Conservation (phyloP, 257 asterid species). For the Eustoma russellianum region DNA sequence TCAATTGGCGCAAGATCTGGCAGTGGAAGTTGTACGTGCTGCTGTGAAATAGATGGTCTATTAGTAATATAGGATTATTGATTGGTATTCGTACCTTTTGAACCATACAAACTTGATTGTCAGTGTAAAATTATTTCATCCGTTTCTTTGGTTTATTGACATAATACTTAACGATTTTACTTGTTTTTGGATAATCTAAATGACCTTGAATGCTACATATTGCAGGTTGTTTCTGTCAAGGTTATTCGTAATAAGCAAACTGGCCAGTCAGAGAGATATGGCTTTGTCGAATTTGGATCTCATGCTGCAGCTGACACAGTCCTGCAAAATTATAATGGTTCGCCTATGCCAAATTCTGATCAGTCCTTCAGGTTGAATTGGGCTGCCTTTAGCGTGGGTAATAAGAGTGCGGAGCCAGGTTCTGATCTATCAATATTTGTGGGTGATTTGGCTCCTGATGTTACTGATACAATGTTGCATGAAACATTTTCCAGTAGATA, state of each 20-base stretch:
- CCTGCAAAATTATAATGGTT: conserved; percentile 64
- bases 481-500: conserved; percentile 76
- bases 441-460: conserved; percentile 91
- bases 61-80: too few species aligned
- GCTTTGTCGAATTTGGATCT: conserved; percentile 74
- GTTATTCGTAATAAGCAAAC: conserved; percentile 96
- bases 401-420: conserved; percentile 44
- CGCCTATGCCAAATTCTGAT: conserved; percentile 73
- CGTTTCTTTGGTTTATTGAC: not conserved
- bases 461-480: conserved; percentile 65
- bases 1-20: too few species aligned
- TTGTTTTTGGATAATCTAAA: not conserved
- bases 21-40: too few species aligned
- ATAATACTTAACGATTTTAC: not conserved
- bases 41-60: too few species aligned
- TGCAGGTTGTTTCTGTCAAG: conserved; percentile 73
- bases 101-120: not conserved
- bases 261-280: conserved; percentile 94
- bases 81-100: too few species aligned
- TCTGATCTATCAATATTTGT: conserved; percentile 92
- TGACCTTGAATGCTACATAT: not conserved
- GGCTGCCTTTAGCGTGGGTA: conserved; percentile 91
- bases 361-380: conserved; percentile 89
- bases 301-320: conserved; percentile 82
- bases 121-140: not conserved